Evolutionary conservation across 192 early-diverging fungal species (phyloP), one percentile per base, ranked within the genome.

Genomic region (Backusella mclennaniae): DNA sequence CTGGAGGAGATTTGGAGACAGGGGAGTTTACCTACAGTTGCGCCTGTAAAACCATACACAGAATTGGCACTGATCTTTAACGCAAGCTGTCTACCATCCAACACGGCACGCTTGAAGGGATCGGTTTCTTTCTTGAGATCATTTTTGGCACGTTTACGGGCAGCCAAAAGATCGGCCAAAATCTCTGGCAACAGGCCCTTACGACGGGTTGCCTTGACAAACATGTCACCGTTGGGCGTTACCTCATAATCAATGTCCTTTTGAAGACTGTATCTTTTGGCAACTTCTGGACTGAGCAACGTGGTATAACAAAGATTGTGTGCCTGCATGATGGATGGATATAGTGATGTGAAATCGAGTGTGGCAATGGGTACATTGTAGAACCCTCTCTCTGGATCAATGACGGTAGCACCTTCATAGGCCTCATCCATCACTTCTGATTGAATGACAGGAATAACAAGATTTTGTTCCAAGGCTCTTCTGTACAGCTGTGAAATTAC

Each of bases 291-390:
- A 49, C 82, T 89, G 42, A 95, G 76, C 52, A 95, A 87, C 0
- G 98, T 97, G 0, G 95, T 96, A 82, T 99, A 99, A 83, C 98
- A 99, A 31, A 99, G 88, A 77, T 99, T 99, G 85, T 97, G 98
- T 31, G 96, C 97, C 92, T 98, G 98, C 96, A 99, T 99, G 75
- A 99, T 99, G 9, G 96, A 97, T 19, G 98, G 98, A 81, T 99
- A 99, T 78, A 99, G 89, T 3, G 97, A 98, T 0, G 93, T 95
- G 82, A 99, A 99, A 91, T 99, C 98, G 36, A 99, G 91, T 1
- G 97, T 98, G 8, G 98, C 95, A 83, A 99, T 98, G 2, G 96
- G 97, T n/a, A 90, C 82, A 78, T 97, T 93, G 78, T 98, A 98
- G 74, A 93, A 99, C 9, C 97, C 98, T 75, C 90, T 94, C 71